Percentiles rank a stretch among this genome's conserved stretches.
Evolutionary conservation across 2,329 filamentous ascomycete genomes (phyloP).

Genomic region (Aspergillus carbonarius): DNA sequence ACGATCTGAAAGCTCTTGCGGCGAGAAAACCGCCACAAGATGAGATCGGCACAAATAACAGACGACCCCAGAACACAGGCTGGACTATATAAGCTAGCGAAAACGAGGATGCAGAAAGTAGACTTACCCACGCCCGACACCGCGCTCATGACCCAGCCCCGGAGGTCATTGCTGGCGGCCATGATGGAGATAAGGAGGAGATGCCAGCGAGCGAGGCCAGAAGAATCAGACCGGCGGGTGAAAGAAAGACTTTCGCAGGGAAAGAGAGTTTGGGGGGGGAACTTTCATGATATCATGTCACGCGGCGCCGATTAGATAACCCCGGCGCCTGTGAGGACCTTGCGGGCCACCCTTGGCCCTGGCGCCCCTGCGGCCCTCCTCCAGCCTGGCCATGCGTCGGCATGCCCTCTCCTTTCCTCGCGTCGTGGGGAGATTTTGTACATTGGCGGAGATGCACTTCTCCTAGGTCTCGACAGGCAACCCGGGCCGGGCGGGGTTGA

Average conservation of each 20-base stretch:
- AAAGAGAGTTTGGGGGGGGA: background rate
- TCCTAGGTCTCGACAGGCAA: background rate
- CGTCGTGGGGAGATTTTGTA: too few relatives aligned
- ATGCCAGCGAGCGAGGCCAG: background rate
- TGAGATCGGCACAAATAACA: constrained; percentile 81
- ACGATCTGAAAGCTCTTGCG: constrained; percentile 80
- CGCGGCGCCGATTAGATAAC: constrained; percentile 6
- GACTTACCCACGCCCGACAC: constrained; percentile 72
- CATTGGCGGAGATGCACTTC: too few relatives aligned
- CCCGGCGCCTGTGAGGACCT: background rate
- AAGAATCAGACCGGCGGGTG: background rate
- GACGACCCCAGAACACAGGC: constrained; percentile 68
- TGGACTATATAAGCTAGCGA: constrained; percentile 27
- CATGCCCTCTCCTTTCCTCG: background rate
- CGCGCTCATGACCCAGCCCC: constrained; percentile 88
- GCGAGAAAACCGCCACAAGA: constrained; percentile 71
- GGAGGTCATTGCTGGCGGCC: constrained; percentile 72
- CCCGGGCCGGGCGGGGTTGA: background rate
- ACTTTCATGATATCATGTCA: constrained; percentile 5
- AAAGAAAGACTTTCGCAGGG: background rate
- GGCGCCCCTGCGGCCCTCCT: background rate
- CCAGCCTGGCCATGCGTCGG: background rate
- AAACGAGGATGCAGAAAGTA: background rate
- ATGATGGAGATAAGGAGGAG: constrained; percentile 29
- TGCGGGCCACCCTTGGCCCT: background rate